phyloP scores from a whole-genome alignment of 2,329 filamentous ascomycete genomes.

The Decorospora gaudefroyi region DNA sequence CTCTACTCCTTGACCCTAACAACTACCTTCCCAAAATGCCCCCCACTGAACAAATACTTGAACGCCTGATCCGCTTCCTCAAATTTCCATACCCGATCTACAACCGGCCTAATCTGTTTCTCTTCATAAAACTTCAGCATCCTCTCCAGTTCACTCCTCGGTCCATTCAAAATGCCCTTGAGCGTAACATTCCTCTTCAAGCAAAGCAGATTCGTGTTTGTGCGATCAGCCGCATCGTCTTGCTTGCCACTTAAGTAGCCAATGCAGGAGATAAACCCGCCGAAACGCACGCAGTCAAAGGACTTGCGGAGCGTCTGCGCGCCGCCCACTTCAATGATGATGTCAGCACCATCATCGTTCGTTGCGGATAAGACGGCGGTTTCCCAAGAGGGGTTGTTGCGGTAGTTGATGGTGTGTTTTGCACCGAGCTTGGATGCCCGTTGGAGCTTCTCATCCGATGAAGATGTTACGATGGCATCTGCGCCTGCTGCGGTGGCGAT shows the following conservation, averaged over 20 bases:
- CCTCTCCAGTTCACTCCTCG: slow-evolving; percentile 58
- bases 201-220: slow-evolving; percentile 64
- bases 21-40: slow-evolving; percentile 51
- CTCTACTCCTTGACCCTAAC: slow-evolving; percentile 37
- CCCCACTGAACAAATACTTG: slow-evolving; percentile 37
- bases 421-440: slow-evolving; percentile 62
- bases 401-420: slow-evolving; percentile 65
- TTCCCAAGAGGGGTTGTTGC: slow-evolving; percentile 63
- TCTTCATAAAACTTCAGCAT: slow-evolving; percentile 51
- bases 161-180: slow-evolving; percentile 66
- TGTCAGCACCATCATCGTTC: slow-evolving; percentile 50
- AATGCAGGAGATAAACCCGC: slow-evolving; percentile 50
- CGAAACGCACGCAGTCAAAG: slow-evolving; percentile 51
- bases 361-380: slow-evolving; percentile 58
- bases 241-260: slow-evolving; percentile 58
- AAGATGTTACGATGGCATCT: slow-evolving; percentile 62
- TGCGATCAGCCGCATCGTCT: slow-evolving; percentile 58
- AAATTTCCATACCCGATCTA: slow-evolving; percentile 50
- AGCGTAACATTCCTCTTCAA: slow-evolving; percentile 58
- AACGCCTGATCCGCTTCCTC: slow-evolving; percentile 38
- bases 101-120: slow-evolving; percentile 49
- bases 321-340: slow-evolving; percentile 59
- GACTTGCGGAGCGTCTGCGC: slow-evolving; percentile 55
- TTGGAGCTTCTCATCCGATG: slow-evolving; percentile 59
- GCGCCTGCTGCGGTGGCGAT: slow-evolving; percentile 52